Evolutionary conservation across 139 green algal genomes (phyloP).

Genomic region (Chlamydomonas incerta): DNA sequence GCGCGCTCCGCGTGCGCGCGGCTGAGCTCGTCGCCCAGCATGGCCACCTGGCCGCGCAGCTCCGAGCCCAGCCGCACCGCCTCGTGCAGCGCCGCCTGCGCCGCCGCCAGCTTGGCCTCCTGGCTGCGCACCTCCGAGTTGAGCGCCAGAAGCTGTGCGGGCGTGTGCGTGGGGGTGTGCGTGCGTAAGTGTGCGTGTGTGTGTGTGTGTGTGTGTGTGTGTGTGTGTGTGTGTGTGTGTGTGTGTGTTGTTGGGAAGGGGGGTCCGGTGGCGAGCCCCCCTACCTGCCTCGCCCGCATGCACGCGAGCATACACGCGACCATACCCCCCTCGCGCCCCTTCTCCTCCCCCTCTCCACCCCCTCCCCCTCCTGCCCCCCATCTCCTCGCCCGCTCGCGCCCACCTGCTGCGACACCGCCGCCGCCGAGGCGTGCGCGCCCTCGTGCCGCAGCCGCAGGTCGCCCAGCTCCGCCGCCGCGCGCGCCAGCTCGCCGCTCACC

Average conservation of each 20-base stretch:
- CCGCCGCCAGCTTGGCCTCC: conserved; percentile 25
- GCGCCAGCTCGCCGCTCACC: conserved; percentile 27
- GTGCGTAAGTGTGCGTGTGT: too few species aligned
- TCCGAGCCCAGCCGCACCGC: conserved; percentile 6
- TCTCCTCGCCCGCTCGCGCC: too few species aligned
- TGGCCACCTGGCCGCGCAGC: conserved; percentile 18
- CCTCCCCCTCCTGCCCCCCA: too few species aligned
- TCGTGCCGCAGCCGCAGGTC: conserved; percentile 51
- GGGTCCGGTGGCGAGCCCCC: too few species aligned
- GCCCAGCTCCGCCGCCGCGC: conserved; percentile 37
- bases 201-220: background rate
- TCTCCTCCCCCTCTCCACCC: too few species aligned
- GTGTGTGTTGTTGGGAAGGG: too few species aligned
- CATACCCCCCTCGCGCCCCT: too few species aligned
- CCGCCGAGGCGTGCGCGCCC: background rate
- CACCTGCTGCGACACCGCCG: conserved; percentile 32
- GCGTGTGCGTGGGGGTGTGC: too few species aligned
- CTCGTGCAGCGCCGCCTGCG: conserved; percentile 11
- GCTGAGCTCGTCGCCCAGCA: conserved; percentile 44
- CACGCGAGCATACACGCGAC: too few species aligned
- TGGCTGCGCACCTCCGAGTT: conserved; percentile 13
- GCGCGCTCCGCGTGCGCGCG: conserved; percentile 33
- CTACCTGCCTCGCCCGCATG: too few species aligned
- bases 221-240: conserved; percentile 23
- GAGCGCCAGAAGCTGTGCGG: conserved; percentile 15